Evolutionary conservation across 2,329 filamentous ascomycete species (phyloP).

Genomic region (Fusarium bactridioides): DNA sequence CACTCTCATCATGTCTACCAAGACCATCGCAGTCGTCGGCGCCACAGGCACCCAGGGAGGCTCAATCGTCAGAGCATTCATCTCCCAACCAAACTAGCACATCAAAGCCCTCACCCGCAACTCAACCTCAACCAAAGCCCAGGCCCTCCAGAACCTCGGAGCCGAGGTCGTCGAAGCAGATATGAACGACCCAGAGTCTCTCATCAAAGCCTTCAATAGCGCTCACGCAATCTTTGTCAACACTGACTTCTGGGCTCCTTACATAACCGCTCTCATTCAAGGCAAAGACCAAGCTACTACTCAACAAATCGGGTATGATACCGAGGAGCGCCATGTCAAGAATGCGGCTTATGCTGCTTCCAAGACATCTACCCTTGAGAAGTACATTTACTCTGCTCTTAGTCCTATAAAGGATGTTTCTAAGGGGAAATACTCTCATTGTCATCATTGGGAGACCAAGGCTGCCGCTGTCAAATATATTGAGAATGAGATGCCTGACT

Average conservation of each 20-base stretch:
- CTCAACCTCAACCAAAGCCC: slow-evolving; percentile 49
- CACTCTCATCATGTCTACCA: slow-evolving; percentile 18
- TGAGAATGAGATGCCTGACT: slow-evolving; percentile 47
- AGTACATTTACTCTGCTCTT: slow-evolving; percentile 59
- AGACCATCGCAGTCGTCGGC: slow-evolving; percentile 53
- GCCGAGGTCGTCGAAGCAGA: slow-evolving; percentile 55
- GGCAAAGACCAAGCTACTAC: slow-evolving; percentile 46
- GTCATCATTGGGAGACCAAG: slow-evolving; percentile 61
- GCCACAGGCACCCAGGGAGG: slow-evolving; percentile 59
- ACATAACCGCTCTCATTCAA: slow-evolving; percentile 49
- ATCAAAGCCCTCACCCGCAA: slow-evolving; percentile 58
- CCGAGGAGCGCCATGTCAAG: slow-evolving; percentile 58
- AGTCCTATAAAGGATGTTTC: slow-evolving; percentile 56
- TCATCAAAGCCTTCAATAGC: slow-evolving; percentile 51
- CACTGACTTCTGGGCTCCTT: slow-evolving; percentile 61
- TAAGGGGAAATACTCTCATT: slow-evolving; percentile 50
- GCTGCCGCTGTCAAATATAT: slow-evolving; percentile 57
- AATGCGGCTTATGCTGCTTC: slow-evolving; percentile 63
- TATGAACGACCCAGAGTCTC: slow-evolving; percentile 49
- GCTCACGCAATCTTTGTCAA: slow-evolving; percentile 59
- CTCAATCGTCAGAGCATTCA: slow-evolving; percentile 55
- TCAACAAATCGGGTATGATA: slow-evolving; percentile 51
- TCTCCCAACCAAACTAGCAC: slow-evolving; percentile 47
- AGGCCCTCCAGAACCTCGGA: slow-evolving; percentile 49
- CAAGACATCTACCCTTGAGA: slow-evolving; percentile 48